Conservation (phyloP, 768 basidiomycete species). For the Tremella yokohamensis region DNA sequence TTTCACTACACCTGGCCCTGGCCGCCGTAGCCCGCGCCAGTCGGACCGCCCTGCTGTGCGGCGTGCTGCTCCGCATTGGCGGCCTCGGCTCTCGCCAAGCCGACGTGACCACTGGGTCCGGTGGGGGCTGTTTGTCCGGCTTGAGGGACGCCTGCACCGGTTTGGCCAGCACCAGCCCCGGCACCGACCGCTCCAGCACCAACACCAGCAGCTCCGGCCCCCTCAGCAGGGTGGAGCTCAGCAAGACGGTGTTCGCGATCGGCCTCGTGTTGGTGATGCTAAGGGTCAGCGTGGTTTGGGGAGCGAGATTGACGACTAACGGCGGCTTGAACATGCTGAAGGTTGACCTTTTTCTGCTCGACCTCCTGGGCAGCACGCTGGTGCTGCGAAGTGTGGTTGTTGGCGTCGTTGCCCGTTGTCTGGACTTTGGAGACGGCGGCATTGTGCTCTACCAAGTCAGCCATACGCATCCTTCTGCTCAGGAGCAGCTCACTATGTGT, state of each 20-base stretch:
- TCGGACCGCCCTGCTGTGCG: no score
- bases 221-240: constrained; percentile 8
- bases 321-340: constrained; percentile 4
- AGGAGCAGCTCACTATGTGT: constrained; percentile 50
- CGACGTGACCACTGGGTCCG: background rate
- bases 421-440: constrained; percentile 9
- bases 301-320: background rate
- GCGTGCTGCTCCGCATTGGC: constrained; percentile 2
- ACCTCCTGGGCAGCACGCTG: background rate
- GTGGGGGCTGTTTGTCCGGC: constrained; percentile 1
- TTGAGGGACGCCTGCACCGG: background rate
- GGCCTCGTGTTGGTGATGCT: constrained; percentile 8
- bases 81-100: constrained; percentile 1
- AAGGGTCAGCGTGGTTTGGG: background rate
- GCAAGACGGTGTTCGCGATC: constrained; percentile 14
- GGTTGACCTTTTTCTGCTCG: constrained; percentile 4
- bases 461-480: background rate
- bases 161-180: constrained; percentile 2
- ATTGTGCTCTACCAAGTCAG: constrained; percentile 6
- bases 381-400: background rate
- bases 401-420: constrained; percentile 4
- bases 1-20: no score
- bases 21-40: background rate
- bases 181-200: background rate
- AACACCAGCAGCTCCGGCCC: background rate